Base-by-base conservation (phyloP, 2,329 filamentous ascomycete species). In the Colletotrichum cuscutae region DNA sequence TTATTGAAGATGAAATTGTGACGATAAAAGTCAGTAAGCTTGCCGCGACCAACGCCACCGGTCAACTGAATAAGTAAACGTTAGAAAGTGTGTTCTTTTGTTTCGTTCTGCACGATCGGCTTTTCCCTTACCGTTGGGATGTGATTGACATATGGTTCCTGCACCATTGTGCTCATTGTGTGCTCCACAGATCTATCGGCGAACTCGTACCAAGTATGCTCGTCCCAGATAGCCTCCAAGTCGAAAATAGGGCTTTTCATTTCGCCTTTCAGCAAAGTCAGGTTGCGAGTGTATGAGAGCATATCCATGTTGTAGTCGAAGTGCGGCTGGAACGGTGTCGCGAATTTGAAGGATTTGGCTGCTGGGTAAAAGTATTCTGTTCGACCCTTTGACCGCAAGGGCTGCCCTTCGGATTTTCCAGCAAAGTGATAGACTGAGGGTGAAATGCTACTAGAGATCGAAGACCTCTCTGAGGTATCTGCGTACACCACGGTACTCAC, bases 141-240 rank as follows among this genome's bases (percentile, higher is more conserved):
- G 78, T 95, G 92, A 78, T 95, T 95, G 1, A 95, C 93, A 77
- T 95, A 95, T 2, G 93, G 93, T 79, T 94, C 90, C 57, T 91
- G 86, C 1, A 95, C 92, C 93, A 95, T 95, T 0, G 93, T 95
- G 19, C 86, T 86, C 93, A 95, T 95, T 0, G 93, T 95, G 74
- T 90, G 88, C 74, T 90, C 90, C 0, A 94, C 92, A 2, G 89
- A 90, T n/a, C 92, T 87, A 65, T 91, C 89, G 1, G 81, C 89
- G 79, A 95, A 95, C 79, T 95, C 92, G 76, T 88, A 92, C 58
- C 87, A 86, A 0, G 91, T 93, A 79, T 95, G 93, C 80, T 95
- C 92, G 7, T 94, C 92, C 93, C 93, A 95, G 61, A 95, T 91
- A 1, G 87, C 87, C 78, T 95, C 93, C 12, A 95, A 87, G 76